Conservation (phyloP, 1,284 basidiomycete species). For the Singerocomus inundabilis region DNA sequence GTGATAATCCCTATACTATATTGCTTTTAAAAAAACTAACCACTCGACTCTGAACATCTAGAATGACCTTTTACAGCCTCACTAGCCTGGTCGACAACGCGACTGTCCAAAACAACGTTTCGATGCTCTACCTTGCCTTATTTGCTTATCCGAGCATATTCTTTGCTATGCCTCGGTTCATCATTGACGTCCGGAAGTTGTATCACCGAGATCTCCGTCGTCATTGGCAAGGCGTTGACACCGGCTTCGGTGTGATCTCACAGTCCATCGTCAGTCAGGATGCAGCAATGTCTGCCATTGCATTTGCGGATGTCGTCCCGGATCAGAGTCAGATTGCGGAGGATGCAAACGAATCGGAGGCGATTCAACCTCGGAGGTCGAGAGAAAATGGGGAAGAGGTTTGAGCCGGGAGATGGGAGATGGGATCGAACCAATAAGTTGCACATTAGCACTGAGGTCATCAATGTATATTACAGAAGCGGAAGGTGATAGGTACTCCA, state of each 20-base stretch:
- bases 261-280: not conserved
- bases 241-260: not conserved
- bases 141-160: not conserved
- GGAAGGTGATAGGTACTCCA: too few relatives aligned
- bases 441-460: too few relatives aligned
- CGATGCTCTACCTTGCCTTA: not conserved
- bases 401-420: too few relatives aligned
- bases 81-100: not conserved
- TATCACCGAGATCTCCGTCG: not conserved
- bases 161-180: not conserved
- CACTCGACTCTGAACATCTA: not conserved
- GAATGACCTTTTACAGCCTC: not conserved
- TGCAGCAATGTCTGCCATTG: not conserved
- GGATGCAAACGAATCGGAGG: not conserved
- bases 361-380: not conserved
- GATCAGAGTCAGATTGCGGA: not conserved
- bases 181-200: not conserved
- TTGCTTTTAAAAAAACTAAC: not conserved
- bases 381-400: too few relatives aligned
- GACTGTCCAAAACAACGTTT: not conserved
- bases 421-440: too few relatives aligned
- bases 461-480: too few relatives aligned
- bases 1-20: too few relatives aligned
- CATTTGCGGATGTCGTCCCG: not conserved
- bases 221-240: not conserved